Conservation (phyloP, 2,329 filamentous ascomycete genomes). For the Emergomyces orientalis region DNA sequence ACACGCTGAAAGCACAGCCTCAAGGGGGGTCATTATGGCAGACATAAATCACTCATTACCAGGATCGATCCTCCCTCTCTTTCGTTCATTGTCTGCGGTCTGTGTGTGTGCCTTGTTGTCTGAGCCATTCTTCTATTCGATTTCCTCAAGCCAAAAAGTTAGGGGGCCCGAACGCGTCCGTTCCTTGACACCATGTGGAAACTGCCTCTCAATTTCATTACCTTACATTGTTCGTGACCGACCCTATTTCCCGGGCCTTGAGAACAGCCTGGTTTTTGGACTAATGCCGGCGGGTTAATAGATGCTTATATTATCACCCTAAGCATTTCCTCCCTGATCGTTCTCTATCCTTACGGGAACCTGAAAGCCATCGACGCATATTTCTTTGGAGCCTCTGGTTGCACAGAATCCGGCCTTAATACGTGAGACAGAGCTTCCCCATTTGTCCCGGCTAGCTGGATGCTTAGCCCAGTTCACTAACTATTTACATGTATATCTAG, state of each 20-base stretch:
- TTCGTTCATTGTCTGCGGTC: not conserved
- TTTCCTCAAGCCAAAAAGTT: not conserved
- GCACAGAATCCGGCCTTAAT: slow-evolving; percentile 44
- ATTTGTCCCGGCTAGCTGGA: not conserved
- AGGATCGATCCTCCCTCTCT: not conserved
- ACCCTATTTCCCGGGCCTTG: not conserved
- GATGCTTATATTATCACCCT: slow-evolving; percentile 34
- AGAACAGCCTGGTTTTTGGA: too few relatives aligned
- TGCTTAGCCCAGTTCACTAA: not conserved
- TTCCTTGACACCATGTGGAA: slow-evolving; percentile 5
- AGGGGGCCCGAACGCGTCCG: too few relatives aligned
- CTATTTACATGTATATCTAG: slow-evolving; percentile 23
- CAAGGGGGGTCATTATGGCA: not conserved
- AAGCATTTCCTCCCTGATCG: slow-evolving; percentile 27
- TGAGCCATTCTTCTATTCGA: not conserved
- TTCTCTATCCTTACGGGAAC: slow-evolving; percentile 35
- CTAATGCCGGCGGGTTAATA: slow-evolving; percentile 12
- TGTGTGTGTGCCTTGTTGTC: not conserved
- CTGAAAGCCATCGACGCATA: slow-evolving; percentile 39
- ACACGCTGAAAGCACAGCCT: not conserved
- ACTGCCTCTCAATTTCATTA: slow-evolving; percentile 6
- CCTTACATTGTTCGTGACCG: slow-evolving; percentile 6
- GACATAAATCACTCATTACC: slow-evolving; percentile 4
- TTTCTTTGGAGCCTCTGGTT: slow-evolving; percentile 42
- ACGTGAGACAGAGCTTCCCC: slow-evolving; percentile 26